These are phyloP conservation scores for Aspergillus chevalieri DNA, from an alignment of 2,329 filamentous ascomycete species.

Conservation along the genomic window DNA sequence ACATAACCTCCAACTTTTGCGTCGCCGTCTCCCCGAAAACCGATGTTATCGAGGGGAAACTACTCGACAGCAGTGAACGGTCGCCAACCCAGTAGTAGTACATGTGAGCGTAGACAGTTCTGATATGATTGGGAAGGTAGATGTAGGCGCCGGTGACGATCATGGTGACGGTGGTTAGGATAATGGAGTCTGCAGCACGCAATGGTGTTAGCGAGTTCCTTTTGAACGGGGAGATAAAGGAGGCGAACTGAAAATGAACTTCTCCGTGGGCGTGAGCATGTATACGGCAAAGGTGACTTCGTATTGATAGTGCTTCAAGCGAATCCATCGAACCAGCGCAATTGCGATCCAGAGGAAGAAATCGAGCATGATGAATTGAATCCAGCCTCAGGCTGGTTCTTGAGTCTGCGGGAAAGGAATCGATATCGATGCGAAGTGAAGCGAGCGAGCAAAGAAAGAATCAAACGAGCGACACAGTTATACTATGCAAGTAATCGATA, in stretches of 20 bases:
- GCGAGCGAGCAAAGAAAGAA: background rate
- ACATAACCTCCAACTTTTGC: slow-evolving; percentile 40
- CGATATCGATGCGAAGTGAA: background rate
- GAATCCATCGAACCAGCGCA: slow-evolving; percentile 71
- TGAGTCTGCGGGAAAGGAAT: background rate
- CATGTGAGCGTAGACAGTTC: slow-evolving; percentile 72
- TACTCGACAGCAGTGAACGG: slow-evolving; percentile 31
- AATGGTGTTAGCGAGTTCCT: background rate
- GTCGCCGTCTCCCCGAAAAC: slow-evolving; percentile 27
- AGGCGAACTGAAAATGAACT: slow-evolving; percentile 88
- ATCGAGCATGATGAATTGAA: slow-evolving; percentile 14
- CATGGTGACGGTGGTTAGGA: slow-evolving; percentile 84
- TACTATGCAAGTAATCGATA: too few relatives aligned
- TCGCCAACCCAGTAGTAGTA: slow-evolving; percentile 96
- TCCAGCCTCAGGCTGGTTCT: background rate
- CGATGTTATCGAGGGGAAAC: slow-evolving; percentile 27
- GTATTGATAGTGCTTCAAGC: slow-evolving; percentile 95
- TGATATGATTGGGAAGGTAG: slow-evolving; percentile 88
- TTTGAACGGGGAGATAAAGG: background rate
- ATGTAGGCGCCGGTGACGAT: slow-evolving; percentile 79
- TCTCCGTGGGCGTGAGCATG: slow-evolving; percentile 94
- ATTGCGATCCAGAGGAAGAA: slow-evolving; percentile 36
- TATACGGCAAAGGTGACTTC: slow-evolving; percentile 95
- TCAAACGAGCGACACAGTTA: background rate
- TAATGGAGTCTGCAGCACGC: slow-evolving; percentile 63